These are phyloP conservation scores for Fusarium coffeatum DNA, from an alignment of 2,329 filamentous ascomycete genomes.

Conservation along the genomic window DNA sequence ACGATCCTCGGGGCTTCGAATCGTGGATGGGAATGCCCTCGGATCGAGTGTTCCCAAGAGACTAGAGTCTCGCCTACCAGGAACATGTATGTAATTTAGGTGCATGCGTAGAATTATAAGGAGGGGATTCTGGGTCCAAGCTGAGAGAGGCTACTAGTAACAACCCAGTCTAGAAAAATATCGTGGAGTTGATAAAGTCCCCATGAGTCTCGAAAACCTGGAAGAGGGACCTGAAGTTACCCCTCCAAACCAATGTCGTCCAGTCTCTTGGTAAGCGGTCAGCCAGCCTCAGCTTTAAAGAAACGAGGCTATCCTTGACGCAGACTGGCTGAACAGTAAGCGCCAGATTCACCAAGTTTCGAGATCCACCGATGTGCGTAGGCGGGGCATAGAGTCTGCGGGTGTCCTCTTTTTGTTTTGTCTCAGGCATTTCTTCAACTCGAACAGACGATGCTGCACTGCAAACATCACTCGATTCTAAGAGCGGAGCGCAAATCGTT, in stretches of 20 bases:
- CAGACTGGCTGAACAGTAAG: slow-evolving; percentile 26
- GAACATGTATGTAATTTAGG: slow-evolving; percentile 10
- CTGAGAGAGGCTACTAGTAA: slow-evolving; percentile 1
- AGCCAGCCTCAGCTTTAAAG: slow-evolving; percentile 45
- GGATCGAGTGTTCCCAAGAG: slow-evolving; percentile 1
- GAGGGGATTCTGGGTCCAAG: slow-evolving; percentile 5
- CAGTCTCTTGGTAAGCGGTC: slow-evolving; percentile 43
- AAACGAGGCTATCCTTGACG: slow-evolving; percentile 47
- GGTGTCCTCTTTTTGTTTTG: slow-evolving; percentile 31
- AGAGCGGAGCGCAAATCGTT: slow-evolving; percentile 35
- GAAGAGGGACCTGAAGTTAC: slow-evolving; percentile 23
- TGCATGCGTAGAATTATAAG: slow-evolving; percentile 10
- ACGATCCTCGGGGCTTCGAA: slow-evolving; percentile 1
- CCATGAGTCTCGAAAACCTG: slow-evolving; percentile 19
- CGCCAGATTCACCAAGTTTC: slow-evolving; percentile 30
- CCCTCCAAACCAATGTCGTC: slow-evolving; percentile 37
- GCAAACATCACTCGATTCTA: slow-evolving; percentile 15
- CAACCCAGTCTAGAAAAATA: slow-evolving; percentile 10
- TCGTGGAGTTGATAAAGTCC: slow-evolving; percentile 11
- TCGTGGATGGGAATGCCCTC: slow-evolving; percentile 11
- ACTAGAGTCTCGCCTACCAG: slow-evolving; percentile 5
- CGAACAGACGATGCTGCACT: slow-evolving; percentile 1
- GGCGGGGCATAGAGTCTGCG: slow-evolving; percentile 27
- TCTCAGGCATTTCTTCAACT: slow-evolving; percentile 11
- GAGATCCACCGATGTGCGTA: slow-evolving; percentile 31